Evolutionary conservation across 1,139 yeast species (phyloP), one percentile per base, ranked within the genome.

Genomic region (Protomyces pachydermus): DNA sequence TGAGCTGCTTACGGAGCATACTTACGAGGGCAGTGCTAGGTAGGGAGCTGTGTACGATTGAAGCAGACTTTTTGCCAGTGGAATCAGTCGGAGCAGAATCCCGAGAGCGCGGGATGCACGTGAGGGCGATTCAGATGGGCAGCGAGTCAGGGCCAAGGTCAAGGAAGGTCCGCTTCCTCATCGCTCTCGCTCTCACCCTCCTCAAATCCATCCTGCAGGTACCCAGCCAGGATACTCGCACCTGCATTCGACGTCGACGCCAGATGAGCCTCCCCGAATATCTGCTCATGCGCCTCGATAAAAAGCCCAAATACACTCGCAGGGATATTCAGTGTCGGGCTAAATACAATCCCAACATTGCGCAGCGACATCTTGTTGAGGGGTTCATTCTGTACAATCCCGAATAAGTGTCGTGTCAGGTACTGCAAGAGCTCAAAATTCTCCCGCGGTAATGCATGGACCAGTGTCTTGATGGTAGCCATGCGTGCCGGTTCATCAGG

Each of bases 291-390:
- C 72, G 88, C 90, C 56, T 81, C 81, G 70, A 89, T 79, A 65
- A 87, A 81, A 18, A 84, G 80, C 56, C 81, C 81, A 67, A 89
- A 78, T 4, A 88, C 81, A 61, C 84, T 86, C 20, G 85, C 79
- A 0, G 95, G 84, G 51, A 89, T 79, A 69, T 86, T 86, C 68
- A 89, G 78, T 0, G 96, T 88, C 2, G 96, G 96, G 3, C 91
- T 88, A 74, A 89, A 88, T 20, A 90, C 96, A 72, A 89, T 89
- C 71, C 93, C 86, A 60, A 89, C 71, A 72, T 90, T 89, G 67
- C 86, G 78, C 67, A 86, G 74, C 68, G 86, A 88, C 98, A 93
- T 93, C 74, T 91, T 85, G 77, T 93, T 93, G 67, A 79, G 75
- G 35, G 82, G 82, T 67, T 80, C 81, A 71, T 87, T 83, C 51